Conservation (phyloP, 2,329 filamentous ascomycete genomes). For the Chaetomiaceae sp. region DNA sequence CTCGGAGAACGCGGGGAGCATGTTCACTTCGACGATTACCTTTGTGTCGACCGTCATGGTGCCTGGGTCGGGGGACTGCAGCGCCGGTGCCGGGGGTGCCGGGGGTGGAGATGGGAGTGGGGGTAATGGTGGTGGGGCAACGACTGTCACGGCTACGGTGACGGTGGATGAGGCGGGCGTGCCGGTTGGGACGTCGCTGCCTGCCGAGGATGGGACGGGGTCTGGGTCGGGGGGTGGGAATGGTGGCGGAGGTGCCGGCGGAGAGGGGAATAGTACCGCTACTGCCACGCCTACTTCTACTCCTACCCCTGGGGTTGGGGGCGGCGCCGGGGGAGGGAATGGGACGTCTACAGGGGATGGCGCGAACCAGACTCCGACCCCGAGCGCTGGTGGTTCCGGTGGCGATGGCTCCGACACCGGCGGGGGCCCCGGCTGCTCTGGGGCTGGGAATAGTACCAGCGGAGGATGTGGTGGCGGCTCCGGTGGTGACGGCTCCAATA, state of each 20-base stretch:
- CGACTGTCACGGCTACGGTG: conserved; percentile 16
- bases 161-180: conserved; percentile 12
- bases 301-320: background rate
- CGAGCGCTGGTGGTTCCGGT: background rate
- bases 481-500: background rate
- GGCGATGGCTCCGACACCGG: background rate
- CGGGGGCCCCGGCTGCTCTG: no score
- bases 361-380: background rate
- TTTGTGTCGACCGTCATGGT: conserved; percentile 12
- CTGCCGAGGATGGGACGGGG: background rate
- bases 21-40: conserved; percentile 11
- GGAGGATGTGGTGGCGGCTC: background rate
- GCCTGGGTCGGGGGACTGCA: background rate
- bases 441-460: background rate
- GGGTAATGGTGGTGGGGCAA: background rate
- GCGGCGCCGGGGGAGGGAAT: background rate
- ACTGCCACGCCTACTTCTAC: background rate
- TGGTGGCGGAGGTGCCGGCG: background rate
- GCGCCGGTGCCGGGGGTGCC: background rate
- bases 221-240: background rate
- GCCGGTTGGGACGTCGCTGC: background rate
- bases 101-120: background rate
- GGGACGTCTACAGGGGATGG: background rate
- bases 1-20: background rate
- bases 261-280: background rate